Evolutionary conservation across 495 filamentous ascomycete genomes (phyloP), one percentile per base, ranked within the genome.

Genomic region (Aspergillus egyptiacus): DNA sequence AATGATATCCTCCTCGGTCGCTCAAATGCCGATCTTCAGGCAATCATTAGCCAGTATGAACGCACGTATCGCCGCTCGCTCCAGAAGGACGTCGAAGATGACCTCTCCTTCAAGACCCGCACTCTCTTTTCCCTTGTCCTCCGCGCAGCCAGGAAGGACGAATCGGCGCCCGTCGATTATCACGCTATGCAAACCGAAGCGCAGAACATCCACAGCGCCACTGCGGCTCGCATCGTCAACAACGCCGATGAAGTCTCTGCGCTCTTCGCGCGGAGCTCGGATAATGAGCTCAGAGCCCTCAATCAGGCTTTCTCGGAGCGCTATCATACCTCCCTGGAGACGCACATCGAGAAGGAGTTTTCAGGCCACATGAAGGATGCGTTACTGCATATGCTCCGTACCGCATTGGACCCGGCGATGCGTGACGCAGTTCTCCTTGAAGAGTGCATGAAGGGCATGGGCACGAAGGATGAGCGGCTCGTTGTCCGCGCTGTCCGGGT

Each of bases 291-390:
- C 45, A 78, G 86, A 20, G 89, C 91, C 37, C 86, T 96, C 48
- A 78, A 77, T 19, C 74, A 83, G 30, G 74, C 76, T 3, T 96
- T 91, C 64, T 65, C 79, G 35, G 67, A 76, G 24, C 79, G 78
- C 33, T 93, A 86, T 60, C 73, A 79, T 1, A 66, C 71, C 9
- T 65, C 75, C 15, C 70, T 98, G 7, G 83, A 87, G 46, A 79
- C 80, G 22, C 81, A 87, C 42, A 77, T 96, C 33, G 74, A 77
- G 43, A 83, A 77, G 69, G 83, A 93, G 59, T 95, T 96, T 67
- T 84, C 83, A 1, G 91, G 91, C 0, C 91, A 97, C 57, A 96
- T 96, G 89, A 78, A 91, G 66, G 77, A 85, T 20, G 89, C 89
- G 0, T 67, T 96, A n/a, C 63, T 90, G 32, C 80, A 78, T 44